Conservation (phyloP, 2,329 filamentous ascomycete species). For the Paracorniculantispora psalliotae region DNA sequence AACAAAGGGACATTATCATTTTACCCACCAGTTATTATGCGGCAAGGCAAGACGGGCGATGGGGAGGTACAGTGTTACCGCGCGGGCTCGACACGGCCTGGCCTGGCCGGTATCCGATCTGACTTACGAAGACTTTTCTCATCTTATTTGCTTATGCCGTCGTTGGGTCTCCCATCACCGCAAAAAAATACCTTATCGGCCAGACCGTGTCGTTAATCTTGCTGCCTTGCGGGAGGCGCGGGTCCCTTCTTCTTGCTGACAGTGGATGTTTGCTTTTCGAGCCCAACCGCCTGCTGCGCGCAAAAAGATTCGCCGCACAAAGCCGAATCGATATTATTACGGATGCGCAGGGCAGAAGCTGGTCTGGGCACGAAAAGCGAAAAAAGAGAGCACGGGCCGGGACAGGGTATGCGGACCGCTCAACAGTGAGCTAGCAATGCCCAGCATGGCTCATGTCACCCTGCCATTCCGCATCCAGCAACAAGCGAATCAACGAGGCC, state of each 20-base stretch:
- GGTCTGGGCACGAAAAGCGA: not conserved
- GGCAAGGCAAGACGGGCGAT: not conserved
- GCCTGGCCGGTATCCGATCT: conserved; percentile 12
- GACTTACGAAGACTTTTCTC: not conserved
- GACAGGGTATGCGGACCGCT: conserved; percentile 1
- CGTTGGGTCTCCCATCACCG: not conserved
- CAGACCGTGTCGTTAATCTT: conserved; percentile 5
- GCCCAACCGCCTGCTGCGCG: too few species aligned
- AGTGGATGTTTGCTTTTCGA: not conserved
- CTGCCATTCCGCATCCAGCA: not conserved
- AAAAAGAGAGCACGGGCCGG: not conserved
- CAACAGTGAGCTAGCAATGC: not conserved
- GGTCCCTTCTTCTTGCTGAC: not conserved
- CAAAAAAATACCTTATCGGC: conserved; percentile 3
- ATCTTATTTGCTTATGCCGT: not conserved
- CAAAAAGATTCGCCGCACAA: not conserved
- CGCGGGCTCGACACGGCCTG: not conserved
- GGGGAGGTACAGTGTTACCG: not conserved
- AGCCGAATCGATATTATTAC: not conserved
- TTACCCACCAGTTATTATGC: not conserved
- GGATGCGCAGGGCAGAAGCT: not conserved
- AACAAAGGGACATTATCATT: not conserved
- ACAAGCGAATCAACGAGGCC: not conserved
- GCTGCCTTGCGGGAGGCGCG: conserved; percentile 3
- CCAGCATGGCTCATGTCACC: not conserved